These are phyloP conservation scores for Leishmania gerbilli DNA, from an alignment of 208 protist genomes.

Conservation along the genomic window DNA sequence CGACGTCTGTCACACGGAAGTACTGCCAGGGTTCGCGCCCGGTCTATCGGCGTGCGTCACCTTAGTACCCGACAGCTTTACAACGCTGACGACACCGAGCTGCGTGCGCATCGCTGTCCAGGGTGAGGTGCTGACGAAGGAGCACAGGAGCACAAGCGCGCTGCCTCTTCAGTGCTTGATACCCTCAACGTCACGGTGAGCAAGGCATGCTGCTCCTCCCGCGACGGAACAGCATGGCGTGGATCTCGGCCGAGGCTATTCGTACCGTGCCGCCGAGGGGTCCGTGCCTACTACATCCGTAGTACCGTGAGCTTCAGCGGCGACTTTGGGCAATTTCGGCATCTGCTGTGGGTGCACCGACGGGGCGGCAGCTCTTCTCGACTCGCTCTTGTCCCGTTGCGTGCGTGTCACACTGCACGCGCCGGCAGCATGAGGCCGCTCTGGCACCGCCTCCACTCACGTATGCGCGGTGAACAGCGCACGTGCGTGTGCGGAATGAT, in stretches of 20 bases:
- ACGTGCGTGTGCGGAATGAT: background rate
- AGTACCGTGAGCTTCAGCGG: slow-evolving; percentile 28
- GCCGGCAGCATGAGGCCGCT: background rate
- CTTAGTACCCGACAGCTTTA: slow-evolving; percentile 54
- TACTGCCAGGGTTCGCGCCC: slow-evolving; percentile 49
- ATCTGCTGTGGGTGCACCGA: slow-evolving; percentile 10
- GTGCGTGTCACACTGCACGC: background rate
- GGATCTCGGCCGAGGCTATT: too few species aligned
- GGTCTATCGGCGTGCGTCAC: slow-evolving; percentile 22
- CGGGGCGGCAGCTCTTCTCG: background rate
- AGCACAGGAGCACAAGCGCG: slow-evolving; percentile 5
- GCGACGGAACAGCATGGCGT: too few species aligned
- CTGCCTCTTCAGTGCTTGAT: slow-evolving; percentile 14
- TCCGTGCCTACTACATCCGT: slow-evolving; percentile 40
- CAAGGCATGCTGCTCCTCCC: background rate
- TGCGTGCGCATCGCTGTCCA: slow-evolving; percentile 34
- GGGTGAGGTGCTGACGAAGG: slow-evolving; percentile 10
- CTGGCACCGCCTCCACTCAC: background rate
- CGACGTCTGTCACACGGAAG: slow-evolving; percentile 37
- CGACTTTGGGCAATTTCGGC: slow-evolving; percentile 28
- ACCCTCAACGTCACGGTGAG: slow-evolving; percentile 26
- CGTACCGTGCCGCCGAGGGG: too few species aligned
- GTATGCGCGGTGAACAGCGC: background rate
- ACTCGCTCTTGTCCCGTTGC: slow-evolving; percentile 10
- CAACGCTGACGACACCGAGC: slow-evolving; percentile 35